A percentile compares a stretch with the other conserved stretches of the same genome.
These are phyloP conservation scores for Citropsis articulata DNA, from an alignment of 345 rosid species.

Conservation along the genomic window DNA sequence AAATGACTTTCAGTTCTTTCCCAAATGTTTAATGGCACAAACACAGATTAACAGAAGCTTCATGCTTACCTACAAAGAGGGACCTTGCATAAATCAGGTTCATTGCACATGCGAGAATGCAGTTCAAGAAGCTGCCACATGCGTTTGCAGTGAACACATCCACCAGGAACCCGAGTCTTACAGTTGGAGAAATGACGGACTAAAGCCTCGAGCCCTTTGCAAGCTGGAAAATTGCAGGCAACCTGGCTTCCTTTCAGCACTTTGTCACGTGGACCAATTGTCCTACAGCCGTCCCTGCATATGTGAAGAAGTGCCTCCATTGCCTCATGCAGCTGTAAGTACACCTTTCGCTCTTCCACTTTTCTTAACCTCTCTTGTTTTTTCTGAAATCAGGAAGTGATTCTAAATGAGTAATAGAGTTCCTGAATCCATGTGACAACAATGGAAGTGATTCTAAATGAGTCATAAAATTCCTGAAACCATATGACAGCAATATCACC, in stretches of 20 bases:
- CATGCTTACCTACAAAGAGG: conserved; percentile 76
- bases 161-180: conserved; percentile 65
- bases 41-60: neutral
- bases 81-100: conserved; percentile 74
- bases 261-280: conserved; percentile 79
- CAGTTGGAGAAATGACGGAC: conserved; percentile 81
- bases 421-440: neutral
- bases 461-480: neutral
- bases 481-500: neutral
- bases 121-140: conserved; percentile 94
- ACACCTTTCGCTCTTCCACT: conserved; percentile 59
- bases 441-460: neutral
- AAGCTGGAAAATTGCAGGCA: conserved; percentile 66
- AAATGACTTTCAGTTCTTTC: neutral
- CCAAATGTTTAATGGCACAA: neutral
- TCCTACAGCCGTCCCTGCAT: conserved; percentile 80
- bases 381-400: conserved; percentile 30
- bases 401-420: neutral
- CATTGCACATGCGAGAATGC: conserved; percentile 75
- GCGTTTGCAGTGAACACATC: conserved; percentile 73
- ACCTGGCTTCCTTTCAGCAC: conserved; percentile 50
- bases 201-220: conserved; percentile 75
- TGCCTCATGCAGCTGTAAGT: conserved; percentile 68
- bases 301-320: conserved; percentile 91
- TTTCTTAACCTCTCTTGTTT: conserved; percentile 55